phyloP scores from a whole-genome alignment of 2,329 filamentous ascomycete genomes.

The Talaromyces marneffei region DNA sequence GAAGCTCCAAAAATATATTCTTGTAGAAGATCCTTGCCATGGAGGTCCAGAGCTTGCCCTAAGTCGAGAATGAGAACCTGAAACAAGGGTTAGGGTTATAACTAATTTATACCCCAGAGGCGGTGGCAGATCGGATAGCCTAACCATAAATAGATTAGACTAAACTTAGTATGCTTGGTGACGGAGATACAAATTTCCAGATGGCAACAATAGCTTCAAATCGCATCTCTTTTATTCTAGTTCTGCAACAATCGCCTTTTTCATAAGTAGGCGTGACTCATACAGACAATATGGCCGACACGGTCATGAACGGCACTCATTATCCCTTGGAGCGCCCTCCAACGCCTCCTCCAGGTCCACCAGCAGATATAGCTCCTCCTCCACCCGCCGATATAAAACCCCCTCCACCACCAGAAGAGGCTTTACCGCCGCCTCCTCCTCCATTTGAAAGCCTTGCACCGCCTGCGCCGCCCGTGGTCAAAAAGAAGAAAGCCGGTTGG shows the following conservation, averaged over 20 bases:
- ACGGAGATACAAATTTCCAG: neutral
- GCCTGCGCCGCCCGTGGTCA: conserved; percentile 17
- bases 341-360: conserved; percentile 38
- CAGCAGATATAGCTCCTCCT: conserved; percentile 41
- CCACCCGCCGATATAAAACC: conserved; percentile 37
- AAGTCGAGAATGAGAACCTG: neutral
- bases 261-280: neutral
- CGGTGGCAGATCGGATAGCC: neutral
- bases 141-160: neutral
- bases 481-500: conserved; percentile 52
- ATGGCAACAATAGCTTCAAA: neutral
- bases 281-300: conserved; percentile 28
- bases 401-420: conserved; percentile 38
- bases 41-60: neutral
- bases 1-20: neutral
- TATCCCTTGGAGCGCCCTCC: conserved; percentile 38
- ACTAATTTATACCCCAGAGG: too few species aligned
- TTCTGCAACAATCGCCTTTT: neutral
- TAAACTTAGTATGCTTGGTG: neutral
- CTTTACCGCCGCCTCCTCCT: conserved; percentile 37
- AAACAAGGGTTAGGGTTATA: neutral
- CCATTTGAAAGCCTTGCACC: conserved; percentile 32
- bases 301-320: conserved; percentile 27
- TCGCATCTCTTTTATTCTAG: neutral
- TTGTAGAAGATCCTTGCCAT: neutral